Percentiles rank a stretch among this genome's conserved stretches.
These are phyloP conservation scores for Prunus mira DNA, from an alignment of 306 rosid genomes.

Conservation along the genomic window DNA sequence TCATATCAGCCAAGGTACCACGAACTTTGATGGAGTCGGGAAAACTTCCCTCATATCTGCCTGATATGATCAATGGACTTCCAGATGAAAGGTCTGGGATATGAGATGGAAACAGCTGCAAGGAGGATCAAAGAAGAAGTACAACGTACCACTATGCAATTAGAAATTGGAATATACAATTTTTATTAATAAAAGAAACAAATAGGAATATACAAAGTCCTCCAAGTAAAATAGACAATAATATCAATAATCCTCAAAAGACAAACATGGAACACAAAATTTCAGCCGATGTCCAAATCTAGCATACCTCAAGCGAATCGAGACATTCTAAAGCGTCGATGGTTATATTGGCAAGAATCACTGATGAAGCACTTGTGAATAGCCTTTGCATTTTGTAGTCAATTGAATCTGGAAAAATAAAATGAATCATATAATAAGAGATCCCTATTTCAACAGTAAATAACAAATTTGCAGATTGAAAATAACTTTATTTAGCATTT, in stretches of 20 bases:
- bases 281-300: constrained; percentile 6
- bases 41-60: constrained; percentile 76
- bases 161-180: constrained; percentile 1
- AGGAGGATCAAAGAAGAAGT: constrained; percentile 7
- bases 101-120: constrained; percentile 71
- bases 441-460: neutral
- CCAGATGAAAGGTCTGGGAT: constrained; percentile 74
- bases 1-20: constrained; percentile 75
- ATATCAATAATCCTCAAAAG: constrained; percentile 1
- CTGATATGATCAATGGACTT: constrained; percentile 78
- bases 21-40: constrained; percentile 56
- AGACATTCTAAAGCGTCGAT: constrained; percentile 60
- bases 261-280: neutral
- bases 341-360: constrained; percentile 55
- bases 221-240: constrained; percentile 4
- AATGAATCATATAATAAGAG: neutral
- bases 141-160: constrained; percentile 8
- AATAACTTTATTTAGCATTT: neutral
- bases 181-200: neutral
- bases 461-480: neutral
- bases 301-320: constrained; percentile 68
- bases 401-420: constrained; percentile 53
- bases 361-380: constrained; percentile 56
- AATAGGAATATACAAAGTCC: neutral
- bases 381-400: constrained; percentile 57